Evolutionary conservation across 2,329 filamentous ascomycete genomes (phyloP), one percentile per base, ranked within the genome.

Genomic region (Epichloe hybrida): DNA sequence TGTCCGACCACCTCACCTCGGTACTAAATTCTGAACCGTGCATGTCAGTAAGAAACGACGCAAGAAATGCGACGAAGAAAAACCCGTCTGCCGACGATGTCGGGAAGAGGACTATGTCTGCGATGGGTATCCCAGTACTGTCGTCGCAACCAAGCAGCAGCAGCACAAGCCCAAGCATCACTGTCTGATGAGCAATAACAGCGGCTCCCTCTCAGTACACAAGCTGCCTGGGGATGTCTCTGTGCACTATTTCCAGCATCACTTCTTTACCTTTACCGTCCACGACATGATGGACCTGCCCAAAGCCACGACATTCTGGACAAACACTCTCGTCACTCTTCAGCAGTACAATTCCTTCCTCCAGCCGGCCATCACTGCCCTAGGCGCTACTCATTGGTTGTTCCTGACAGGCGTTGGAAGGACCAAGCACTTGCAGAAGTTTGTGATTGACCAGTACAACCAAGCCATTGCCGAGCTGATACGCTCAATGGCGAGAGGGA

Each of bases 1-100:
- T 42, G 5, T 12, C 20, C 39, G 39, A 11, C 39, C 9, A 17
- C 36, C 12, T n/a, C 36, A 13, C 13, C 36, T 13, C 4, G 12
- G 15, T 4, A 8, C 6, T 21, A 12, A 11, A 17, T 37, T 15
- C 3, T 46, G 40, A n/a, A 20, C n/a, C 8, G 15, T n/a, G 12
- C 39, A n/a, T 37, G 12, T 13, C 34, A 50, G 48, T 23, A 50
- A 50, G 15, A 50, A 50, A 39, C 40, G 48, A 15, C 48, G 48
- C 34, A 50, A 50, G 40, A 50, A 50, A 21, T 50, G 48, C 48
- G 48, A 50, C 31, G 48, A 50, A 27, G 48, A 50, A 17, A 44
- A 45, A n/a, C 48, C 48, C 6, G 21, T 39, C 21, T 50, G 48
- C 20, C 41, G 41, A 31, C 48, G 48, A 34, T 50, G 48, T 34